These are phyloP conservation scores for Circinella minor DNA, from an alignment of 371 early-diverging fungal species.

Conservation along the genomic window DNA sequence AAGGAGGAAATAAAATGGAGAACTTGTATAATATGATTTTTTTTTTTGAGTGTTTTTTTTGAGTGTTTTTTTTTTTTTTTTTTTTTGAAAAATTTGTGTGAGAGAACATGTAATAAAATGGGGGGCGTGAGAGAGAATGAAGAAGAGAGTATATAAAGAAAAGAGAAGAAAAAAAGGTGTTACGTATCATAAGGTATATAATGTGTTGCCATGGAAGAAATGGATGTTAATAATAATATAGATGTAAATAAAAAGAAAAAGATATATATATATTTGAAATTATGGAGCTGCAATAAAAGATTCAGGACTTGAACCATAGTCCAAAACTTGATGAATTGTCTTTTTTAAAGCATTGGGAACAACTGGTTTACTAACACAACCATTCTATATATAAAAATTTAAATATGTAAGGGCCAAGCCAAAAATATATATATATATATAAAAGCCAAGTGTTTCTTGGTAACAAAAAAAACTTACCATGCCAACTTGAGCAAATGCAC, in stretches of 20 bases:
- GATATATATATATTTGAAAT: not conserved
- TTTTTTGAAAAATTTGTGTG: not conserved
- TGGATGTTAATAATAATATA: not conserved
- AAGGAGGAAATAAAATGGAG: too few species aligned
- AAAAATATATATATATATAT: not conserved
- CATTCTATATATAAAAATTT: slow-evolving; percentile 41
- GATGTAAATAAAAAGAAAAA: not conserved
- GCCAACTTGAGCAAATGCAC: slow-evolving; percentile 21
- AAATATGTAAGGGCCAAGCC: slow-evolving; percentile 6
- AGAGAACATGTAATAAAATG: too few species aligned
- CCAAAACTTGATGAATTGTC: slow-evolving; percentile 34
- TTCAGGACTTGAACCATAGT: slow-evolving; percentile 26
- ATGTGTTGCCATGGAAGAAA: too few species aligned
- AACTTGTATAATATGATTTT: too few species aligned
- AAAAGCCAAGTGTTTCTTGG: not conserved
- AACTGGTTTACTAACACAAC: slow-evolving; percentile 56
- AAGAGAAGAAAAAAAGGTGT: too few species aligned
- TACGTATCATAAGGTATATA: too few species aligned
- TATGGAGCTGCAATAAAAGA: slow-evolving; percentile 14
- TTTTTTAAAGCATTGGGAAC: slow-evolving; percentile 34
- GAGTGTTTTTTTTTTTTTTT: not conserved
- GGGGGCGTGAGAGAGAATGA: too few species aligned
- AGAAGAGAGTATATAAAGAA: too few species aligned
- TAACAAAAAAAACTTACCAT: slow-evolving; percentile 24
- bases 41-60: too few species aligned